Evolutionary conservation across 148 eudicot species (phyloP).

Genomic region (Fagopyrum tataricum): DNA sequence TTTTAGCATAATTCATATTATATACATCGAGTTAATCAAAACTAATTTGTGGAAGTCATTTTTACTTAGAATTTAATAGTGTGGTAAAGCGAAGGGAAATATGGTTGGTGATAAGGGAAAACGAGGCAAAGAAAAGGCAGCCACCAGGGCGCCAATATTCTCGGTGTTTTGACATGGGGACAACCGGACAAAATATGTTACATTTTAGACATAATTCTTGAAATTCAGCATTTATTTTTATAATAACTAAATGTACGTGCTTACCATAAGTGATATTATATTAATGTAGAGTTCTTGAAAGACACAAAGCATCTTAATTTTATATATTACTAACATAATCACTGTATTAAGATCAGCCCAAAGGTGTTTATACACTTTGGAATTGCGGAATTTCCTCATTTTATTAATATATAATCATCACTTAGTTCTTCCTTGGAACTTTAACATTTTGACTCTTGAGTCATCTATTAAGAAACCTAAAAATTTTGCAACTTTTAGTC

Average conservation of each 20-base stretch:
- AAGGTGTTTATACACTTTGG: conserved; percentile 3
- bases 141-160: conserved; percentile 31
- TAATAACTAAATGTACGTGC: not conserved
- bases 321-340: conserved; percentile 14
- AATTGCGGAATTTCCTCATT: not conserved
- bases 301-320: conserved; percentile 6
- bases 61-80: not conserved
- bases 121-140: not conserved
- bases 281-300: not conserved
- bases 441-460: not conserved
- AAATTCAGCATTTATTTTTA: not conserved
- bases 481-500: not conserved
- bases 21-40: too few species aligned
- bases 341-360: conserved; percentile 23
- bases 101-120: not conserved
- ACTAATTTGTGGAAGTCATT: not conserved
- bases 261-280: not conserved
- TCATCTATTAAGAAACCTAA: not conserved
- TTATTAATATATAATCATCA: not conserved
- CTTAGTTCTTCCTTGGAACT: not conserved
- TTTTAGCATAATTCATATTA: too few species aligned
- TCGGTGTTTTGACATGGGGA: conserved; percentile 36
- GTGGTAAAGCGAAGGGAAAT: not conserved
- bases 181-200: conserved; percentile 32
- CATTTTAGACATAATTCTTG: conserved; percentile 16